Evolutionary conservation across 495 filamentous ascomycete genomes (phyloP).

Genomic region (Aspergillus sparsus): DNA sequence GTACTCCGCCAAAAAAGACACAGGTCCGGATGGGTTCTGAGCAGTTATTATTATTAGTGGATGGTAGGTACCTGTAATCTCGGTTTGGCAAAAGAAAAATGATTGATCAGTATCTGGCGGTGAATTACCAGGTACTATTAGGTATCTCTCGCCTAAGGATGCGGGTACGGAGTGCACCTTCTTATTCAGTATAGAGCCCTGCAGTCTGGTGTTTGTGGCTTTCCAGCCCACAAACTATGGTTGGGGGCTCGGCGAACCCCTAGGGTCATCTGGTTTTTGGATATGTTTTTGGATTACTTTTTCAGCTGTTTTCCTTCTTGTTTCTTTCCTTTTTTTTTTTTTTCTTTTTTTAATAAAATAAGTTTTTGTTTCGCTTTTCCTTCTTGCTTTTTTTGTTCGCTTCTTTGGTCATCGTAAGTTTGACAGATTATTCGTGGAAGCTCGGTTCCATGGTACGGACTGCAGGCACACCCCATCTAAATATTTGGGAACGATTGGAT

Average conservation of each 20-base stretch:
- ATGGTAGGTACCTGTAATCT: too few relatives aligned
- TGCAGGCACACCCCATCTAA: not conserved
- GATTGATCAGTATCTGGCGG: constrained; percentile 19
- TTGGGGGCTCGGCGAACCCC: constrained; percentile 4
- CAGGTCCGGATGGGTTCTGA: too few relatives aligned
- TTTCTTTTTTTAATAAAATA: not conserved
- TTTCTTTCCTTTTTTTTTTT: not conserved
- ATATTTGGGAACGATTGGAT: not conserved
- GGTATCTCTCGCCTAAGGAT: too few relatives aligned
- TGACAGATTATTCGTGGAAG: not conserved
- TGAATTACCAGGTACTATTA: constrained; percentile 15
- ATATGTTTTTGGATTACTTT: not conserved
- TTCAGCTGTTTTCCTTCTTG: not conserved
- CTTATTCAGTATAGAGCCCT: constrained; percentile 10
- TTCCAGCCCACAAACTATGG: constrained; percentile 12
- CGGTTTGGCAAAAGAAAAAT: not conserved
- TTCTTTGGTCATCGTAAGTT: not conserved
- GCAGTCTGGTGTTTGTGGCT: constrained; percentile 5
- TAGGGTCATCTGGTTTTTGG: constrained; percentile 2
- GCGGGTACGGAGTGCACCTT: constrained; percentile 9
- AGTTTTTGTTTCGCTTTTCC: not conserved
- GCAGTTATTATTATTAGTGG: too few relatives aligned
- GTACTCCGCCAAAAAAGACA: too few relatives aligned
- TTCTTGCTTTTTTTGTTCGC: not conserved
- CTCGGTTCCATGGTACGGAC: not conserved